Conservation (phyloP, 805 yeast species). For the Yueomyces sinensis region DNA sequence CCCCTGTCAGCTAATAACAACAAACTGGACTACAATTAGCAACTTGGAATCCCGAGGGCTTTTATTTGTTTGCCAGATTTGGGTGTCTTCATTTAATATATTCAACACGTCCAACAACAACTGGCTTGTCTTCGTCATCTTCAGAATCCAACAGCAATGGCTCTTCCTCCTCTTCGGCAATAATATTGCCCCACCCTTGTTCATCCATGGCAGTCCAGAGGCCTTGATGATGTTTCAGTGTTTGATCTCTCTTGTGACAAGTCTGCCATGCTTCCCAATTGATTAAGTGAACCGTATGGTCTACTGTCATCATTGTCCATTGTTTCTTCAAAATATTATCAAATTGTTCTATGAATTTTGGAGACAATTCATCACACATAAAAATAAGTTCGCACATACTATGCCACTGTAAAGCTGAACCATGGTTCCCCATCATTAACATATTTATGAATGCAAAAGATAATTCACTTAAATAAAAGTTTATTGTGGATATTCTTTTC, state of each 20-base stretch:
- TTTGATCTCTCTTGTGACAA: constrained; percentile 2
- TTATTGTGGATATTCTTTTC: constrained; percentile 15
- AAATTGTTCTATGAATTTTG: constrained; percentile 2
- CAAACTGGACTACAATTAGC: no score
- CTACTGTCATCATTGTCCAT: constrained; percentile 12
- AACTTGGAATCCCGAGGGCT: no score
- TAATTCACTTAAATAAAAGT: constrained; percentile 35
- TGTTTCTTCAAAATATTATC: constrained; percentile 13
- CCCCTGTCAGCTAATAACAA: no score
- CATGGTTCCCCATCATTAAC: constrained; percentile 45
- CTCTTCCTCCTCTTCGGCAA: background rate
- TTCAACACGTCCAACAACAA: constrained; percentile 3
- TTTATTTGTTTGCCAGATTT: background rate
- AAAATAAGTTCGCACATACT: constrained; percentile 30
- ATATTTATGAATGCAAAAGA: constrained; percentile 38
- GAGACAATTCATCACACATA: constrained; percentile 2
- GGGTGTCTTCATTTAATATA: background rate
- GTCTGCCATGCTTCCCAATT: constrained; percentile 12
- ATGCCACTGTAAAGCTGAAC: constrained; percentile 56
- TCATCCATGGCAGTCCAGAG: background rate
- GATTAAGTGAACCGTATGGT: constrained; percentile 12
- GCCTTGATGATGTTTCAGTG: no score
- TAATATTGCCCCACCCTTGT: background rate
- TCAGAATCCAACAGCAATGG: constrained; percentile 1
- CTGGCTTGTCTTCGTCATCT: constrained; percentile 4